Conservation (phyloP, 257 asterid genomes). For the Ehretia macrophylla region DNA sequence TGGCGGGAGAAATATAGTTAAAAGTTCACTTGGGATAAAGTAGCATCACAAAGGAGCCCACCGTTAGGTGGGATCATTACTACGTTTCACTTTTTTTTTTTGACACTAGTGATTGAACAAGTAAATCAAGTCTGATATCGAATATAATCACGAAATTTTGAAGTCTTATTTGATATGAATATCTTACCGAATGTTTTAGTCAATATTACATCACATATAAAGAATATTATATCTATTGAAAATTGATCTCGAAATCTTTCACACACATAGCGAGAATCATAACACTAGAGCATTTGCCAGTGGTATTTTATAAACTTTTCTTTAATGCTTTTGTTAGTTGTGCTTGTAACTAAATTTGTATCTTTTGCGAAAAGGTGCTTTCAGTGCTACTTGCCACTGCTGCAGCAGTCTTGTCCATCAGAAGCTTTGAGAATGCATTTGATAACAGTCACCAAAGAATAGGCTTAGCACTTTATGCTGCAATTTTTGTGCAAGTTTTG, state of each 20-base stretch:
- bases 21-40: constrained; percentile 10
- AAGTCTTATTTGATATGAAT: too few species aligned
- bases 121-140: too few species aligned
- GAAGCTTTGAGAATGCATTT: constrained; percentile 73
- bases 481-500: constrained; percentile 58
- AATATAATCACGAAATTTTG: too few species aligned
- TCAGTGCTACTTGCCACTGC: constrained; percentile 56
- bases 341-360: background rate
- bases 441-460: constrained; percentile 73
- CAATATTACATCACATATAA: too few species aligned
- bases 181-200: too few species aligned
- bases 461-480: constrained; percentile 72
- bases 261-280: too few species aligned
- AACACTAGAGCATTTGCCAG: too few species aligned
- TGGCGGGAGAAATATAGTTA: constrained; percentile 17
- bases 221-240: too few species aligned
- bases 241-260: too few species aligned
- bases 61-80: constrained; percentile 26
- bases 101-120: too few species aligned
- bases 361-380: constrained; percentile 34
- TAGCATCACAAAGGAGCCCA: constrained; percentile 29
- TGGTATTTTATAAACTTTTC: too few species aligned
- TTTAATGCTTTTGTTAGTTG: background rate
- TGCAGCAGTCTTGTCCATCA: constrained; percentile 68
- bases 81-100: background rate